Conservation (phyloP, 805 yeast genomes). For the Myxozyma neotropica region DNA sequence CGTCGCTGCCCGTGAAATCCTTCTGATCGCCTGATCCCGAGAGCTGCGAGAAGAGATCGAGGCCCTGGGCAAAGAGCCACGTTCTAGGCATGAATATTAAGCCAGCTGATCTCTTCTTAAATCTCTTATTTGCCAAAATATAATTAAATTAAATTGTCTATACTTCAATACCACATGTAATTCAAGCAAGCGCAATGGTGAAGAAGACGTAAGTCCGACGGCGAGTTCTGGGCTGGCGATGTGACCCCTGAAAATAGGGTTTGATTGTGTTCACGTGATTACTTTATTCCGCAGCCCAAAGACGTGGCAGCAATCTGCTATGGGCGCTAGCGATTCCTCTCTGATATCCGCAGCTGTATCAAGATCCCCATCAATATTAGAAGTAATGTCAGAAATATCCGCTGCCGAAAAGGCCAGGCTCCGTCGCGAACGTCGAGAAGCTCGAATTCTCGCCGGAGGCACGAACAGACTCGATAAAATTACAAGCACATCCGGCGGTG, state of each 20-base stretch:
- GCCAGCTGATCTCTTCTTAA: no score
- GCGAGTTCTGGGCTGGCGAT: no score
- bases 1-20: background rate
- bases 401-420: conserved; percentile 33
- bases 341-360: no score
- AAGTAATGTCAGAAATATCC: conserved; percentile 13
- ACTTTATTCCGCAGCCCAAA: no score
- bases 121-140: no score
- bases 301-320: no score
- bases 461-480: conserved; percentile 32
- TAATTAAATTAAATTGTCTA: no score
- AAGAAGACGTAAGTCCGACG: no score
- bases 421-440: conserved; percentile 37
- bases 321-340: no score
- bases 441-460: conserved; percentile 34
- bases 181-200: no score
- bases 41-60: conserved; percentile 13
- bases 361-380: no score
- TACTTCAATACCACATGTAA: no score
- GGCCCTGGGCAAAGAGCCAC: conserved; percentile 21
- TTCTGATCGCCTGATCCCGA: background rate
- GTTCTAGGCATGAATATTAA: conserved; percentile 9
- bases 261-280: background rate
- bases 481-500: conserved; percentile 13
- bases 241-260: conserved; percentile 14